Conservation (phyloP, 805 yeast genomes). For the Yarrowia sp. region DNA sequence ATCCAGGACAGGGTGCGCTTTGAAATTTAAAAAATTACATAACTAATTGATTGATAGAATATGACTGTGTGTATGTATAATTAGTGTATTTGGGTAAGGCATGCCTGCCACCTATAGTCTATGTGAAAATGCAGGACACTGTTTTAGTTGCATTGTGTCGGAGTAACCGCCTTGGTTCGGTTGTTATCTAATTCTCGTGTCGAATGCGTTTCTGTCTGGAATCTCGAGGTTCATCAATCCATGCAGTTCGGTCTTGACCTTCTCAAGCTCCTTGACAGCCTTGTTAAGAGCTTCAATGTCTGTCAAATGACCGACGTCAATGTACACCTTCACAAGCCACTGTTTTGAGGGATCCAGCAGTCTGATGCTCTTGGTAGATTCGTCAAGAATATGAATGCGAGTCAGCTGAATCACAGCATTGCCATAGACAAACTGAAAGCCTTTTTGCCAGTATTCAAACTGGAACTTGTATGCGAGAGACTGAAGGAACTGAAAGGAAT, state of each 20-base stretch:
- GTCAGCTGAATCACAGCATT: slow-evolving; percentile 64
- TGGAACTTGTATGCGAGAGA: slow-evolving; percentile 76
- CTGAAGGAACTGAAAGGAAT: slow-evolving; percentile 55
- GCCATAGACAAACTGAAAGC: slow-evolving; percentile 66
- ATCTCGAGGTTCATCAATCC: slow-evolving; percentile 72
- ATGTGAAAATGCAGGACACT: too few relatives aligned
- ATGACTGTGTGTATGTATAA: neutral
- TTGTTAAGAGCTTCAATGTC: slow-evolving; percentile 74
- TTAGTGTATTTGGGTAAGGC: neutral
- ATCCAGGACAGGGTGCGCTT: slow-evolving; percentile 34
- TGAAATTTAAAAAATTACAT: slow-evolving; percentile 14
- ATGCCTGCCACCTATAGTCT: neutral
- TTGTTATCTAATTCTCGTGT: slow-evolving; percentile 62
- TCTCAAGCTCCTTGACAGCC: slow-evolving; percentile 67
- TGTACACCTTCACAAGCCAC: slow-evolving; percentile 61
- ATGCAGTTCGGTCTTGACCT: slow-evolving; percentile 67
- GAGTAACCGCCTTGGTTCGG: too few relatives aligned
- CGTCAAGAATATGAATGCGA: slow-evolving; percentile 55
- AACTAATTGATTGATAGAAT: slow-evolving; percentile 38
- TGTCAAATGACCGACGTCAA: slow-evolving; percentile 73
- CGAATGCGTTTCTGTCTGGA: slow-evolving; percentile 84
- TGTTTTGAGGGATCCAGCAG: slow-evolving; percentile 48
- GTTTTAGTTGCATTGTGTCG: too few relatives aligned
- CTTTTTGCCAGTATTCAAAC: slow-evolving; percentile 66
- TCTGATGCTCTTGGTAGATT: slow-evolving; percentile 35